Percentiles rank a stretch among this genome's conserved stretches.
Evolutionary conservation across 495 filamentous ascomycete genomes (phyloP).

Genomic region (Aspergillus cavernicola): DNA sequence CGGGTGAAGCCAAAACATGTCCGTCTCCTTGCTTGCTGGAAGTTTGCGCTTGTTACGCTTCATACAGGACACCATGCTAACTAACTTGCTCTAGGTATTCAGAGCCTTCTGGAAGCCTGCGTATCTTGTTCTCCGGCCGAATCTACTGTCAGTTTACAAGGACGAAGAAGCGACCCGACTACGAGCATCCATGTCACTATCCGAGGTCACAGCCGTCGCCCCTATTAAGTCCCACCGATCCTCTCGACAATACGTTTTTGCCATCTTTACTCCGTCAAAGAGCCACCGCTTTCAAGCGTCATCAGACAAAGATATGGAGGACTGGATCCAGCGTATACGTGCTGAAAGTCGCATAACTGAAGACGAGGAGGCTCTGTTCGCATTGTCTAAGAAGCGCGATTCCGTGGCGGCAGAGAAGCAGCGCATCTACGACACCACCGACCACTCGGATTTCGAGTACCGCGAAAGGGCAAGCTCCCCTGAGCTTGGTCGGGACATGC

Average conservation of each 20-base stretch:
- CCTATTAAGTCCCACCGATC: slow-evolving; percentile 84
- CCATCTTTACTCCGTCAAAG: slow-evolving; percentile 84
- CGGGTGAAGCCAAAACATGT: slow-evolving; percentile 94
- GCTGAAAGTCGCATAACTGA: slow-evolving; percentile 77
- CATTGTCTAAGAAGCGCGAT: slow-evolving; percentile 43
- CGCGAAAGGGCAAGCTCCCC: slow-evolving; percentile 42
- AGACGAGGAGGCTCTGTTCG: slow-evolving; percentile 75
- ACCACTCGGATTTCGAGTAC: slow-evolving; percentile 38
- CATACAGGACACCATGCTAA: slow-evolving; percentile 9
- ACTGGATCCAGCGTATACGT: slow-evolving; percentile 84
- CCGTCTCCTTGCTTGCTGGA: slow-evolving; percentile 15
- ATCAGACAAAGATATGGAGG: slow-evolving; percentile 69
- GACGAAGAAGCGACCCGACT: slow-evolving; percentile 85
- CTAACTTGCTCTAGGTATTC: slow-evolving; percentile 20
- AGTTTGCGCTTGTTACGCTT: background rate
- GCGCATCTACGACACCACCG: slow-evolving; percentile 42
- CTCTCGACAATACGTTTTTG: slow-evolving; percentile 76
- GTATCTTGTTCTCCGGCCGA: slow-evolving; percentile 87
- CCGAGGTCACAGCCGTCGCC: slow-evolving; percentile 87
- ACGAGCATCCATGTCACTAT: slow-evolving; percentile 78
- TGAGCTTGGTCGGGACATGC: slow-evolving; percentile 36
- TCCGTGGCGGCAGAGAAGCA: slow-evolving; percentile 31
- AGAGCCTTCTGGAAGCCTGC: slow-evolving; percentile 75
- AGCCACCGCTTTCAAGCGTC: slow-evolving; percentile 86
- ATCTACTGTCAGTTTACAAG: slow-evolving; percentile 93